A percentile compares a stretch with the other conserved stretches of the same genome.
These are phyloP conservation scores for Gamsiella multidivaricata DNA, from an alignment of 192 early-diverging fungal species.

Conservation along the genomic window DNA sequence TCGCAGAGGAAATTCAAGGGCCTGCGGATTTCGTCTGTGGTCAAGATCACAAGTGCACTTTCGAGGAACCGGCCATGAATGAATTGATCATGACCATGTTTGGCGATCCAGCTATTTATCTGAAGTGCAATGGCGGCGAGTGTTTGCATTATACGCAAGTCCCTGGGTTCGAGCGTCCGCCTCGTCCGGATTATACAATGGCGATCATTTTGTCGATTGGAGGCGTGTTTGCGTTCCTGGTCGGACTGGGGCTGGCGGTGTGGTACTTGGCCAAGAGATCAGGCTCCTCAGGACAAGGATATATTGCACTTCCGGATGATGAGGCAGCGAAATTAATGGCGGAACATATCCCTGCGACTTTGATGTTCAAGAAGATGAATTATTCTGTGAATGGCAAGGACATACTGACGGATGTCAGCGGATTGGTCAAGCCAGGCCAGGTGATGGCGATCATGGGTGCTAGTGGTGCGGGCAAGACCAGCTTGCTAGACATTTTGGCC, in stretches of 20 bases:
- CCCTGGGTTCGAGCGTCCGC: slow-evolving; percentile 73
- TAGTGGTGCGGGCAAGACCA: slow-evolving; percentile 94
- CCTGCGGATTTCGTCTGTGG: slow-evolving; percentile 77
- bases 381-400: slow-evolving; percentile 66
- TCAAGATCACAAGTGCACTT: slow-evolving; percentile 64
- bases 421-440: slow-evolving; percentile 84
- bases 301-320: slow-evolving; percentile 61
- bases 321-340: slow-evolving; percentile 80
- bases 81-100: slow-evolving; percentile 81
- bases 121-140: slow-evolving; percentile 84
- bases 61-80: slow-evolving; percentile 84
- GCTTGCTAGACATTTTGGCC: slow-evolving; percentile 90
- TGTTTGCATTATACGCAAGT: slow-evolving; percentile 89
- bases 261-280: slow-evolving; percentile 42
- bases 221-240: slow-evolving; percentile 52
- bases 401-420: slow-evolving; percentile 66
- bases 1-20: slow-evolving; percentile 81
- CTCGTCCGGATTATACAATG: slow-evolving; percentile 48
- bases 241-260: slow-evolving; percentile 44
- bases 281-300: slow-evolving; percentile 16
- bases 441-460: slow-evolving; percentile 95
- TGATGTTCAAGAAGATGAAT: slow-evolving; percentile 71
- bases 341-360: slow-evolving; percentile 72
- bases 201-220: slow-evolving; percentile 54
- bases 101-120: slow-evolving; percentile 84